Conservation (phyloP, 2,329 filamentous ascomycete species). For the Fusarium abutilonis region DNA sequence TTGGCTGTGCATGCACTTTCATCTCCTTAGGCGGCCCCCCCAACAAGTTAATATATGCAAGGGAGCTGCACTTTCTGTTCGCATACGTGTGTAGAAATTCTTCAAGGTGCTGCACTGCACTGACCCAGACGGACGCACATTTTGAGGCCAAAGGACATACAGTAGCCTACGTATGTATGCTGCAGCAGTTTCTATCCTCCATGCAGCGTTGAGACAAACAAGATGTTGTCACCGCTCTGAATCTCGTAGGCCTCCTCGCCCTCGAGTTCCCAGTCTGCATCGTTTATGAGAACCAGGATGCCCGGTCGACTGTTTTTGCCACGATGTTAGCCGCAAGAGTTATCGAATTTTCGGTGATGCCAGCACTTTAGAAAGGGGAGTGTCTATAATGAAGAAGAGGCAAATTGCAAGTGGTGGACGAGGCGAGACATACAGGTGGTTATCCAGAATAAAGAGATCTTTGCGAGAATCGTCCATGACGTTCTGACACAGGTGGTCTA, state of each 20-base stretch:
- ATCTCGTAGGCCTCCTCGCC: constrained; percentile 92
- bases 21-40: constrained; percentile 11
- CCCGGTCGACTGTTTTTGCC: constrained; percentile 79
- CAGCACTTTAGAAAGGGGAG: constrained; percentile 36
- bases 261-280: constrained; percentile 98
- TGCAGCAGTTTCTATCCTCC: constrained; percentile 70
- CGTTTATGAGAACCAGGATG: constrained; percentile 96
- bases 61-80: constrained; percentile 25
- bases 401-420: not conserved
- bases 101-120: constrained; percentile 27
- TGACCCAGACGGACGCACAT: not conserved
- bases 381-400: constrained; percentile 28
- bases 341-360: constrained; percentile 13
- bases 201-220: constrained; percentile 97
- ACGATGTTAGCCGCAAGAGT: constrained; percentile 41
- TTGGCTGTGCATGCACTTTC: constrained; percentile 31
- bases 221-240: constrained; percentile 82
- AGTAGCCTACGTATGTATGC: constrained; percentile 4
- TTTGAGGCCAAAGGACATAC: constrained; percentile 10
- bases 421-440: constrained; percentile 76
- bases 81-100: constrained; percentile 30
- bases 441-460: constrained; percentile 89
- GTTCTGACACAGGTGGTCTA: constrained; percentile 80
- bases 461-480: constrained; percentile 86
- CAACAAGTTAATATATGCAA: constrained; percentile 40